Base-by-base conservation (phyloP, 1,139 yeast species). In the Geotrichum histeridarum region DNA sequence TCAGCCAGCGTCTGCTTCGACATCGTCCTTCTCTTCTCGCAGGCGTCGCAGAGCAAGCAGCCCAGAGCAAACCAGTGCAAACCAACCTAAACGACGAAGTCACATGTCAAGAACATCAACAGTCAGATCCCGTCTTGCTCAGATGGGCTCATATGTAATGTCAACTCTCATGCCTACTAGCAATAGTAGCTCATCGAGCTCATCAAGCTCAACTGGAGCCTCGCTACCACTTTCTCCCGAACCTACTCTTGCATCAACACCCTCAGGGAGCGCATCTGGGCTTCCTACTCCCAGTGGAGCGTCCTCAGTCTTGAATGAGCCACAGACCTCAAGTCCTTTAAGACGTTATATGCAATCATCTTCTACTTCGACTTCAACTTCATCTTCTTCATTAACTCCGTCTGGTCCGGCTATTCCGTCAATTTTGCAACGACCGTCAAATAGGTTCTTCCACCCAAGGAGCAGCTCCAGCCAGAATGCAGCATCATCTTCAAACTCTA, bases 91-190 rank as follows among this genome's bases (percentile, higher is more conserved):
- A 27, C 18, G 43, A 27, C 30, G 42, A 38, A 22, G 17, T 31
- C 36, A 15, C 41, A 9, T 37, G n/a, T 14, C 46, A 31, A 39
- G 33, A 36, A 41, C 49, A 33, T 30, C 47, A n/a, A 15, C 36
- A 30, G 7, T 50, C 41, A 18, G 54, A 18, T 48, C 46, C 31
- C 48, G 54, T 14, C 30, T 50, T 22, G 32, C 50, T 8, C 54
- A 50, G 44, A 39, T 50, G 50, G 54, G 54, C 14, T 50, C 54
- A 11, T 50, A 49, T 5, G 50, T 50, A 44, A 50, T 50, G 49
- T 38, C 54, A 7, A 37, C 50, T 9, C 31, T 50, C 12, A 14
- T 50, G 27, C 54, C 54, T 11, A 43, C 38, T 5, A 43, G 54
- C 38, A 31, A 32, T 17, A 17, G 14, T 35, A 8, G 36, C 50